Evolutionary conservation across 2,329 filamentous ascomycete species (phyloP), one percentile per base, ranked within the genome.

Genomic region (Thielaviopsis punctulata): DNA sequence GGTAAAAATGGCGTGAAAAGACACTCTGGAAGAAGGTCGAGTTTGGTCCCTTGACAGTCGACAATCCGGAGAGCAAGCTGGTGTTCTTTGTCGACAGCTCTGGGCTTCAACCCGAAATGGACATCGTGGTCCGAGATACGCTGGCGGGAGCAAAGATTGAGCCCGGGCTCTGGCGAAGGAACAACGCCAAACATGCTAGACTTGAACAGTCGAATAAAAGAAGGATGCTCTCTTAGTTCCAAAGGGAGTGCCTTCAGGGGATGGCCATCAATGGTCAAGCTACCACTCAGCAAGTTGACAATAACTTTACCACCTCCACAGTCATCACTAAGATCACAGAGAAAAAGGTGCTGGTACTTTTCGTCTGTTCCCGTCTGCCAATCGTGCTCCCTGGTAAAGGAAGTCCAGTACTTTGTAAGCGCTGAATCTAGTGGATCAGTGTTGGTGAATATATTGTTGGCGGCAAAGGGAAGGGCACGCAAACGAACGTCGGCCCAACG

Each of bases 231-330:
- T 30, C 69, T 63, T 48, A 75, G 79, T 0, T 66, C 55, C 0
- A 10, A 2, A 0, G 76, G 76, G 0, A 79, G 63, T 2, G 70
- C 66, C 3, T 66, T 60, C 0, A 78, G 57, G 0, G 73, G 75
- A 1, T 62, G 43, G 0, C 76, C 75, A 52, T 78, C 66, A 0
- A 80, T 67, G 0, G 78, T 64, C 0, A 82, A 61, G 22, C 71
- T 64, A 0, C 71, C 75, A 0, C 66, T 71, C 2, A 81, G 56
- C 0, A 77, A 48, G 55, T 76, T 75, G 56, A 71, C 71, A 23
- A 72, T 67, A 3, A 75, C 64, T 2, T 25, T 5, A 21, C 64
- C 56, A 4, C 56, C 25, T 2, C 23, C 33, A 23, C 41, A 4
- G 43, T 23, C 19, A 15, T 21, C n/a, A 15, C 13, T 36, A 6